Percentiles rank a stretch among this genome's conserved stretches.
Evolutionary conservation across 768 basidiomycete genomes (phyloP).

Genomic region (Paxillus ammoniavirescens): DNA sequence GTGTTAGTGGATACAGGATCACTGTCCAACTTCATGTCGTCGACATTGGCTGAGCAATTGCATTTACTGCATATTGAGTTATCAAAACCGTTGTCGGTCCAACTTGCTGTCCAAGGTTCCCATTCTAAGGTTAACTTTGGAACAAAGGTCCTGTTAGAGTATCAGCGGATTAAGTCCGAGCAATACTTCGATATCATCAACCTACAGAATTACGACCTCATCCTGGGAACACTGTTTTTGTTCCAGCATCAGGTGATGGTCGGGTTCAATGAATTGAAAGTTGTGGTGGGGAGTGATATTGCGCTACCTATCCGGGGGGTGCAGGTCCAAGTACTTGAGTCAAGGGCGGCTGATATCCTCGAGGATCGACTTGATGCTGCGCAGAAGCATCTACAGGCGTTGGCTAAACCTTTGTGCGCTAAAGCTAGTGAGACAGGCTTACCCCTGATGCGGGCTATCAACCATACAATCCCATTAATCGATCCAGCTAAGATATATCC

Average conservation of each 20-base stretch:
- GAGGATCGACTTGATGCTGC: not conserved
- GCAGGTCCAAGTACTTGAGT: not conserved
- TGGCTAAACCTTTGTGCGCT: not conserved
- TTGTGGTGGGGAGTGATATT: constrained; percentile 8
- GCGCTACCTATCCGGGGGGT: constrained; percentile 14
- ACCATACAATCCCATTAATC: not conserved
- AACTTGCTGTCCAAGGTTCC: constrained; percentile 32
- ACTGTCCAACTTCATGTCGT: constrained; percentile 29
- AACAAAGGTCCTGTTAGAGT: constrained; percentile 9
- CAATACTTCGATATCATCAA: constrained; percentile 38
- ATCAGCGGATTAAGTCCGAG: constrained; percentile 16
- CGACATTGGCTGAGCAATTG: constrained; percentile 29
- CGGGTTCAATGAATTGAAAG: constrained; percentile 23
- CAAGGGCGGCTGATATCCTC: not conserved
- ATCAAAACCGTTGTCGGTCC: constrained; percentile 24
- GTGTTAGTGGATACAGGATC: constrained; percentile 27
- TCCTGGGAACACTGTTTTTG: constrained; percentile 39
- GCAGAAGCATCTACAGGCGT: constrained; percentile 7
- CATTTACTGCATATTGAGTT: constrained; percentile 7
- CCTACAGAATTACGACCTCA: constrained; percentile 35
- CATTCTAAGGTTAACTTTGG: constrained; percentile 23
- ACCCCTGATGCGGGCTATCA: constrained; percentile 3
- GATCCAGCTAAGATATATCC: not conserved
- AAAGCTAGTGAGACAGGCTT: not conserved
- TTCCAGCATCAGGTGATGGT: constrained; percentile 31